phyloP scores from a whole-genome alignment of 2,329 filamentous ascomycete genomes.

The Ambrosiella beaveri region DNA sequence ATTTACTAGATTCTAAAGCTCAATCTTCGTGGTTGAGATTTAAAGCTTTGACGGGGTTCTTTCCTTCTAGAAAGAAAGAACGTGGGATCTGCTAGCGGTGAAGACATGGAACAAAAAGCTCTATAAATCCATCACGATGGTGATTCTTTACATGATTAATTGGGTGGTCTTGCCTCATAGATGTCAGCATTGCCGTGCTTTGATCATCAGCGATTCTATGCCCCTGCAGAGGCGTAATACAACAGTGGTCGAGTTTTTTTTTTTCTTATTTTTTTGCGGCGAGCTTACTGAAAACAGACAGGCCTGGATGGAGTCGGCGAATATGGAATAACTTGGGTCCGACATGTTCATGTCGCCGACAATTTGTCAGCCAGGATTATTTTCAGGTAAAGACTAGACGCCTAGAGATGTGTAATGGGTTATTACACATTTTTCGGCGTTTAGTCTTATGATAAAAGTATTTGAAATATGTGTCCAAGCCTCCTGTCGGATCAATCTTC shows the following conservation, averaged over 20 bases:
- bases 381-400: not conserved
- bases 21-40: not conserved
- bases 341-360: not conserved
- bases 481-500: too few species aligned
- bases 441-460: not conserved
- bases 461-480: not conserved
- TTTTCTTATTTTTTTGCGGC: not conserved
- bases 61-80: not conserved
- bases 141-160: too few species aligned
- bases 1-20: not conserved
- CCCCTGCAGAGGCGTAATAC: not conserved
- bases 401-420: not conserved
- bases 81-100: not conserved
- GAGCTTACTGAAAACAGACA: not conserved
- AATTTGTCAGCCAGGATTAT: not conserved
- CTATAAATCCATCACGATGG: too few species aligned
- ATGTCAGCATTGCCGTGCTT: too few species aligned
- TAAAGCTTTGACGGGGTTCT: not conserved
- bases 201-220: too few species aligned
- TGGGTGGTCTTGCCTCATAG: too few species aligned
- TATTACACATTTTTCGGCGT: not conserved
- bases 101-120: too few species aligned
- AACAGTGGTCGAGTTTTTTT: not conserved
- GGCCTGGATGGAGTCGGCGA: not conserved
- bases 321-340: not conserved